A percentile compares a stretch with the other conserved stretches of the same genome.
Evolutionary conservation across 768 basidiomycete species (phyloP).

Genomic region (Mycena venus): DNA sequence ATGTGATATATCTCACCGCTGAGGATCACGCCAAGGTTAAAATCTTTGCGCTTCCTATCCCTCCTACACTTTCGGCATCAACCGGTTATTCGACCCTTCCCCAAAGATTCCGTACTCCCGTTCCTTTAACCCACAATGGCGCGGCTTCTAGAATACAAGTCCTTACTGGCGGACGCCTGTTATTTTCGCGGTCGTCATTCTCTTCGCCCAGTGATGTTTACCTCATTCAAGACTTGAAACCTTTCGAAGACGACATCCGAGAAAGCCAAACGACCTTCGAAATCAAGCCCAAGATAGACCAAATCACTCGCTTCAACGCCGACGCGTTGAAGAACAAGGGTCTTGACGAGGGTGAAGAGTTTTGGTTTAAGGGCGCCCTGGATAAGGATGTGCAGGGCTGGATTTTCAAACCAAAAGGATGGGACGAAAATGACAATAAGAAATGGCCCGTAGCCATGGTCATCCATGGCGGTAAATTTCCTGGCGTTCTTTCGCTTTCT

Average conservation of each 20-base stretch:
- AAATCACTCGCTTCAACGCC: conserved; percentile 76
- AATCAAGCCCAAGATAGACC: conserved; percentile 55
- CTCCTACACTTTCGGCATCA: conserved; percentile 68
- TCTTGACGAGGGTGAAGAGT: conserved; percentile 78
- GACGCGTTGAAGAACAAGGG: conserved; percentile 67
- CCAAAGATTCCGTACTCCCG: conserved; percentile 64
- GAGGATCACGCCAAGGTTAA: conserved; percentile 86
- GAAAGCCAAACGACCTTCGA: conserved; percentile 43
- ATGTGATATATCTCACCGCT: conserved; percentile 78
- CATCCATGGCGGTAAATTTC: conserved; percentile 75
- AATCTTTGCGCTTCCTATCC: conserved; percentile 78
- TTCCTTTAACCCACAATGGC: conserved; percentile 69
- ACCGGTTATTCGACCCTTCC: conserved; percentile 64
- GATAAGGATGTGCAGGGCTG: conserved; percentile 86
- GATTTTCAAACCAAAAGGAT: conserved; percentile 85
- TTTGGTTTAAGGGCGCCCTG: conserved; percentile 91
- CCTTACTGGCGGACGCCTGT: conserved; percentile 69
- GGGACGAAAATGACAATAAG: conserved; percentile 71
- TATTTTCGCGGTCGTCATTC: conserved; percentile 82
- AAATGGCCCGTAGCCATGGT: conserved; percentile 86
- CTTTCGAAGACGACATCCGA: conserved; percentile 57
- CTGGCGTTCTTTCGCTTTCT: neutral
- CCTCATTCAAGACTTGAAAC: conserved; percentile 65
- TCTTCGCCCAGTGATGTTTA: conserved; percentile 86
- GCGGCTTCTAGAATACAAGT: conserved; percentile 73